Evolutionary conservation across 2,329 filamentous ascomycete genomes (phyloP).

Genomic region (Myriosclerotinia scirpicola): DNA sequence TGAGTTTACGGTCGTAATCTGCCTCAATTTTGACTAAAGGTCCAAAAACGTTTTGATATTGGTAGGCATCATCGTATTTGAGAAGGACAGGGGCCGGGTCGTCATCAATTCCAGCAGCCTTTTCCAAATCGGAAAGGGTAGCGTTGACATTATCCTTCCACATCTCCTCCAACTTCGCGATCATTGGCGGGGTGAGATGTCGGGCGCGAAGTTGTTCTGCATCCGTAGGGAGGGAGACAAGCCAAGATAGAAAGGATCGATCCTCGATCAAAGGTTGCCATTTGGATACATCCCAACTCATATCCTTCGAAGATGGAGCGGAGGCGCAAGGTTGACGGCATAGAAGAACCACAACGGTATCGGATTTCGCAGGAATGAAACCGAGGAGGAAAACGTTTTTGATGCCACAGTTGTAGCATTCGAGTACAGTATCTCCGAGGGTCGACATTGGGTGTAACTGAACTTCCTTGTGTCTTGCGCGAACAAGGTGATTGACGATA

Average conservation of each 20-base stretch:
- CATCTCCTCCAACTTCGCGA: conserved; percentile 94
- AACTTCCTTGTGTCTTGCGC: conserved; percentile 97
- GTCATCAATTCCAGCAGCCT: conserved; percentile 87
- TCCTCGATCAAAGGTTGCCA: conserved; percentile 99
- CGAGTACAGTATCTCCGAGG: conserved; percentile 91
- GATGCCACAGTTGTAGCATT: conserved; percentile 99
- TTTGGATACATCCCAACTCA: conserved; percentile 98
- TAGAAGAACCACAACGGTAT: conserved; percentile 94
- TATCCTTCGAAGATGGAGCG: conserved; percentile 94
- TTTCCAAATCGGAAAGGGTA: conserved; percentile 88
- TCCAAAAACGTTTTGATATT: conserved; percentile 98
- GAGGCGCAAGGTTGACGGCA: conserved; percentile 96
- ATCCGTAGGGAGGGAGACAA: conserved; percentile 84
- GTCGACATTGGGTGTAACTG: conserved; percentile 92
- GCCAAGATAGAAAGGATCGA: conserved; percentile 90
- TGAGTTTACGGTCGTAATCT: conserved; percentile 97
- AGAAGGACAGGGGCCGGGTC: conserved; percentile 90
- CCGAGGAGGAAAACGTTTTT: conserved; percentile 98
- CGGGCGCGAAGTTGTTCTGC: conserved; percentile 94
- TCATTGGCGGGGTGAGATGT: conserved; percentile 90
- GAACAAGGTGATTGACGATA: conserved; percentile 96
- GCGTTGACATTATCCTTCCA: conserved; percentile 95
- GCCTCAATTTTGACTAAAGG: conserved; percentile 98
- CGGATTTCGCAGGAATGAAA: conserved; percentile 97
- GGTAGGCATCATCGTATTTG: conserved; percentile 94